Evolutionary conservation across 108 stramenopile genomes (phyloP), one percentile per base, ranked within the genome.

Genomic region (Skeletonema grethae): DNA sequence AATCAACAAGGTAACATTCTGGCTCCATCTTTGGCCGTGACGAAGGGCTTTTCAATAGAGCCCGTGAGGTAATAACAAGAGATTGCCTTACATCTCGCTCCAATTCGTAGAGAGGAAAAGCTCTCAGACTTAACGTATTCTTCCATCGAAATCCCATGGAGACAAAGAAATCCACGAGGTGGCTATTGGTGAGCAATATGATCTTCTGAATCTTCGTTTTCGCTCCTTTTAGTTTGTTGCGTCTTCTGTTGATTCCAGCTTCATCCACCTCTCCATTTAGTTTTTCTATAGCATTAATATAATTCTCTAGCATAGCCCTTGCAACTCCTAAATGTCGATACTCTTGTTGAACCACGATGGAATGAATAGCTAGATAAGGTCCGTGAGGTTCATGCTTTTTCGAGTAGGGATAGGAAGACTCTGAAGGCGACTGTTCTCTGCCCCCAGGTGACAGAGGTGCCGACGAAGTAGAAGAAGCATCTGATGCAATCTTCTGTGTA

Each of bases 361-460:
- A 84, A 67, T 96, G 95, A 68, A 96, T 91, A 48, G 90, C 92
- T 24, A 96, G 61, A 5, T 88, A 83, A 11, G 55, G 56, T 8
- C 95, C 95, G 5, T 25, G 39, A 9, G 89, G 75, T 41, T 85
- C 82, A 69, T 53, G 50, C 9, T 53, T 53, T 22, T 15, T 53
- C 95, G 95, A 29, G 59, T 65, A 22, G 70, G 68, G 50, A 22
- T 53, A 53, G 8, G 2, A 9, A 53, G 22, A 22, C 22, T 53
- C 20, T 24, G 50, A 7, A 22, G 50, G 22, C 50, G 18, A 22
- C 50, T 53, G 50, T 5, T 53, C 50, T 22, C 22, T 53, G 50
- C 50, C 20, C 3, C 22, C 50, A 9, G 50, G 20, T 8, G 50
- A 53, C 5, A 22, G 22, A 20, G 22, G 20, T 9, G 50, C 32